These are phyloP conservation scores for Lactarius sanguifluus DNA, from an alignment of 768 basidiomycete species.

Conservation along the genomic window DNA sequence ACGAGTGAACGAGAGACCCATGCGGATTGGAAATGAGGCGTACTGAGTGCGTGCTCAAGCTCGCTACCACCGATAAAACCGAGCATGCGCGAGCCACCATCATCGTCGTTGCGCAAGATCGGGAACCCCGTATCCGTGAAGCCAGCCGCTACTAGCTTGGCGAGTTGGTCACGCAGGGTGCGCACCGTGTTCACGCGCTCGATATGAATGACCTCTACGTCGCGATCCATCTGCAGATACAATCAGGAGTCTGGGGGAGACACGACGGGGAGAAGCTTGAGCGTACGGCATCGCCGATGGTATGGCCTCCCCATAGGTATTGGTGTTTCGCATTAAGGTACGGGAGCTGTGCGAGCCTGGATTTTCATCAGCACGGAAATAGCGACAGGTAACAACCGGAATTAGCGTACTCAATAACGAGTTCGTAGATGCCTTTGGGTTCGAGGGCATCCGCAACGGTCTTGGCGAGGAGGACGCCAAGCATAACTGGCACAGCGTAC, in stretches of 20 bases:
- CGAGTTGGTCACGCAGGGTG: constrained; percentile 69
- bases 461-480: constrained; percentile 85
- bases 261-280: constrained; percentile 8
- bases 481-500: constrained; percentile 89
- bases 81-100: constrained; percentile 61
- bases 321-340: constrained; percentile 91
- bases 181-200: constrained; percentile 77
- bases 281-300: constrained; percentile 76
- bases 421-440: constrained; percentile 94
- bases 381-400: not conserved
- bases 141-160: constrained; percentile 53
- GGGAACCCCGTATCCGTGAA: constrained; percentile 86
- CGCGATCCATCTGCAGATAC: constrained; percentile 56
- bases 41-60: constrained; percentile 89
- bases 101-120: constrained; percentile 56
- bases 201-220: constrained; percentile 67
- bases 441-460: constrained; percentile 86
- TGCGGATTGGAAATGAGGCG: constrained; percentile 31
- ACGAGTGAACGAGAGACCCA: not conserved
- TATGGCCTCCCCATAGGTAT: constrained; percentile 79
- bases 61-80: constrained; percentile 94
- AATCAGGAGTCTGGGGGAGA: not conserved
- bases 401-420: constrained; percentile 74
- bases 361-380: constrained; percentile 10
- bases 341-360: constrained; percentile 77